Evolutionary conservation across 1,284 basidiomycete species (phyloP).

Genomic region (Caloboletus inedulis): DNA sequence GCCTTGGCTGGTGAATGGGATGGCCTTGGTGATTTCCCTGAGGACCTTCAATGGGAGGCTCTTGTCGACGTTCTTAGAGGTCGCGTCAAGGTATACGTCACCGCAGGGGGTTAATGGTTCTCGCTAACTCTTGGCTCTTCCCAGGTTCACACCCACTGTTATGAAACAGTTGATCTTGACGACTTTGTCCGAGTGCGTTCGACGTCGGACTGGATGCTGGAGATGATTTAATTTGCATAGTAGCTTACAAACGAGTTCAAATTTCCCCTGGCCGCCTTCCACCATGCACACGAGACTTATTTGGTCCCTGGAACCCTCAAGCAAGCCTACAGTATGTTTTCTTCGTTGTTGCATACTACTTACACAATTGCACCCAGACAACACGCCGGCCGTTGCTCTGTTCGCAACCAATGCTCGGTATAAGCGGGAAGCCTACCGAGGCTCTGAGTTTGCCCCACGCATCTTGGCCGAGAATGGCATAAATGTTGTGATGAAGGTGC

Average conservation of each 20-base stretch:
- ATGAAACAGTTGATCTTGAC: slow-evolving; percentile 78
- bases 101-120: not conserved
- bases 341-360: not conserved
- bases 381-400: slow-evolving; percentile 67
- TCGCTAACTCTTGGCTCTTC: slow-evolving; percentile 2
- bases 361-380: slow-evolving; percentile 28
- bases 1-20: slow-evolving; percentile 61
- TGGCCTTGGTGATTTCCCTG: slow-evolving; percentile 63
- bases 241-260: slow-evolving; percentile 79
- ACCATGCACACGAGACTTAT: slow-evolving; percentile 80
- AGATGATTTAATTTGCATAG: slow-evolving; percentile 9
- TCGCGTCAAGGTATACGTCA: slow-evolving; percentile 55
- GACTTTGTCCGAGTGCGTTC: slow-evolving; percentile 63
- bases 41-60: slow-evolving; percentile 79
- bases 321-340: slow-evolving; percentile 56
- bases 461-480: slow-evolving; percentile 76
- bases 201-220: slow-evolving; percentile 1
- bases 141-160: slow-evolving; percentile 77
- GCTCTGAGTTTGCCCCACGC: slow-evolving; percentile 80
- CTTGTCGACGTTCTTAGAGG: slow-evolving; percentile 85
- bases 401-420: slow-evolving; percentile 70
- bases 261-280: slow-evolving; percentile 73
- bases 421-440: slow-evolving; percentile 84
- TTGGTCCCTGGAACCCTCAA: slow-evolving; percentile 74
- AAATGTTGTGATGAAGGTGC: slow-evolving; percentile 75